Base-by-base conservation (phyloP, 306 rosid genomes). In the Rosa multiflora region DNA sequence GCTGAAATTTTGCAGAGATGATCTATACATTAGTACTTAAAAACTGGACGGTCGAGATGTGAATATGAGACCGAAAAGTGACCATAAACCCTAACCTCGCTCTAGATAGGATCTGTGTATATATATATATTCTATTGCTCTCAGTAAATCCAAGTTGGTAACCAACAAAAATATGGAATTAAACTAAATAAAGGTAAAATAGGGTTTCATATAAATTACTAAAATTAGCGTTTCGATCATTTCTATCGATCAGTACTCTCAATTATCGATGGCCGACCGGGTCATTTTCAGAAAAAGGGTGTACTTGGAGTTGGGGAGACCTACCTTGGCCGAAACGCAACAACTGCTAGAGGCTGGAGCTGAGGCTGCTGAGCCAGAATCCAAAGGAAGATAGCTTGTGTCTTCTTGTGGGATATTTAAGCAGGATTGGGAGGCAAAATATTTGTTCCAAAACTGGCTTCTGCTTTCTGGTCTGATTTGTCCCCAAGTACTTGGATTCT, bases 221-320 rank as follows among this genome's bases (percentile, higher is more conserved):
- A 29, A 3, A 12, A 12, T 44, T 44, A 44, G 47, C 10, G 18
- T 49, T 49, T 49, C 12, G 17, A 49, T 49, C 55, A 14, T 49
- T 44, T 49, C 55, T 49, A 3, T 14, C 37, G 37, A 32, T 32
- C 5, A 12, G 55, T 4, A 49, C 18, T 13, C 55, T 49, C 55
- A 49, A 49, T 49, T 49, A 49, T 49, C 55, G 18, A 49, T 52
- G 47, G 72, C 80, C 82, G 80, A 74, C 87, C 82, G 78, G 23
- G 78, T 81, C 82, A 46, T 75, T 73, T 76, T 84, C 77, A 66
- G 53, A 67, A 7, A 12, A 72, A 42, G 39, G 71, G 26, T 18
- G 18, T 35, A 32, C 37, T 32, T 32, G 11, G 15, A n/a, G 21
- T 23, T 15, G 13, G n/a, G 21, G 63, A 62, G 44, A 35, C 69